Evolutionary conservation across 495 filamentous ascomycete genomes (phyloP), one percentile per base, ranked within the genome.

Genomic region (Wilcoxina mikolae): DNA sequence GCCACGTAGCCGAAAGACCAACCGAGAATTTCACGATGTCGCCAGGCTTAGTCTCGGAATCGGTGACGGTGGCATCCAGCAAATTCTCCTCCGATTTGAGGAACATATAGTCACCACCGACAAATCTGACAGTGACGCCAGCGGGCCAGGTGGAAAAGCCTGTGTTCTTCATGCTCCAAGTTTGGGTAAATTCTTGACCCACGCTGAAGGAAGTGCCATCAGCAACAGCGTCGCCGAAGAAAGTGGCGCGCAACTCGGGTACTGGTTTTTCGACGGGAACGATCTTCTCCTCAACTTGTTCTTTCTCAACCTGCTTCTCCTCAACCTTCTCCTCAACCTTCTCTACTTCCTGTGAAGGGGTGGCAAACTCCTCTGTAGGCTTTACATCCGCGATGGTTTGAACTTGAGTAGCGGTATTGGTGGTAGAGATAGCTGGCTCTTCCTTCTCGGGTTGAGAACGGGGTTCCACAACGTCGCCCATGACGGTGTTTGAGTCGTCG

Each of bases 41-140:
- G 15, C 86, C 88, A 26, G 80, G 77, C 43, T 74, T 72, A 47
- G 95, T 70, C 17, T 79, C 69, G n/a, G 73, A 69, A 46, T 79
- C 75, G 64, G 86, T 77, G 54, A 81, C 77, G 62, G 89, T 90
- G 66, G 85, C 94, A 69, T 87, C 81, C 64, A 82, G 83, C 38
- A 84, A 83, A 9, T 11, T 0, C 9, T 74, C 71, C 18, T 83
- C 77, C 57, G 82, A 83, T 2, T 81, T 80, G 5, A 87, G 84
- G 67, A 85, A 87, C 93, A 99, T 96, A 65, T 84, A 82, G 65
- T 96, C 93, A 51, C 91, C 91, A 46, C 89, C 87, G 51, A 89
- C 80, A 60, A 87, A 95, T 69, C 83, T 87, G 58, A 96, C 85
- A 53, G 82, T 83, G 74, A 84, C 90, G 53, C 89, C 91, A 39